These are phyloP conservation scores for Allium cepa DNA, from an alignment of 106 monocot species.

Conservation along the genomic window DNA sequence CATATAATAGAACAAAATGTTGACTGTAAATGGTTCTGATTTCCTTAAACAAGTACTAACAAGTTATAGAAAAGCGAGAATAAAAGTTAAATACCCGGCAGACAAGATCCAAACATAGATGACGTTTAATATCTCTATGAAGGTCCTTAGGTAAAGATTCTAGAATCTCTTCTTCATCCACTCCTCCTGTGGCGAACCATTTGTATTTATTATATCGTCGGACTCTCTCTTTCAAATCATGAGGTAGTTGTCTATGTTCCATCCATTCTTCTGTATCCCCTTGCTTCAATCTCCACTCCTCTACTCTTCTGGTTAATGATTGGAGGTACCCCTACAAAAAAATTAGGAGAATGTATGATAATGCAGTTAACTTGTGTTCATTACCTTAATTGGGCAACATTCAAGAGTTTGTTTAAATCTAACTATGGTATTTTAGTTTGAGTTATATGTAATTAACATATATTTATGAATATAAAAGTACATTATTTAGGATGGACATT, in stretches of 20 bases:
- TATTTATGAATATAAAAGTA: neutral
- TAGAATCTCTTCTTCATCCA: constrained; percentile 57
- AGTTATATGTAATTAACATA: neutral
- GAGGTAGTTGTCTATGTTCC: constrained; percentile 81
- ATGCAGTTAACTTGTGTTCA: neutral
- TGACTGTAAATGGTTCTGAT: neutral
- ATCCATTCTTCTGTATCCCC: constrained; percentile 95
- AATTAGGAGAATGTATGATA: neutral
- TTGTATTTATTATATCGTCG: constrained; percentile 73
- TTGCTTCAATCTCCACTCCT: constrained; percentile 81
- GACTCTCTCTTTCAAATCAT: constrained; percentile 44
- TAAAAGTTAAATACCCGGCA: constrained; percentile 40
- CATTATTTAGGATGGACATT: neutral
- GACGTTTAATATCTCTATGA: constrained; percentile 73
- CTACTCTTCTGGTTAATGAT: constrained; percentile 68
- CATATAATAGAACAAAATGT: neutral
- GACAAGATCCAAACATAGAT: constrained; percentile 83
- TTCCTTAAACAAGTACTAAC: neutral
- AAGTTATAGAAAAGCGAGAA: no score
- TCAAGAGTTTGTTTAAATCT: neutral
- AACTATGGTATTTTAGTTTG: neutral
- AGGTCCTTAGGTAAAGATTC: constrained; percentile 65
- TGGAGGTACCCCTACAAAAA: constrained; percentile 61
- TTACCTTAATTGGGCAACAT: neutral
- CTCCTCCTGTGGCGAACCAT: constrained; percentile 82